Conservation (phyloP, 495 filamentous ascomycete species). For the Aspergillus bertholletiae region DNA sequence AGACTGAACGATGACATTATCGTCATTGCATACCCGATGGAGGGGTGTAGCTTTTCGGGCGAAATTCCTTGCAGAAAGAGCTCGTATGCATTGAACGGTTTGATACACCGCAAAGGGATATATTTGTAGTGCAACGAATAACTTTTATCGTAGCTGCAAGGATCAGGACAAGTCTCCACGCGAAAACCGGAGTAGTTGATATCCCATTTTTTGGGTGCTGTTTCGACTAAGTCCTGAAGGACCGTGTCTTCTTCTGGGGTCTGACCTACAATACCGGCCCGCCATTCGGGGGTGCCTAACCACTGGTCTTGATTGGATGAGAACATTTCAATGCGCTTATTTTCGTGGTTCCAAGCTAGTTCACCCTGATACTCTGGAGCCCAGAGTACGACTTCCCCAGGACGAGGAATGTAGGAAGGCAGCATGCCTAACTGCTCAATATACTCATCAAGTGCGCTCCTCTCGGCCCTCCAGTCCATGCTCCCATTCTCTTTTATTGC, state of each 20-base stretch:
- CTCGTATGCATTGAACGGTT: slow-evolving; percentile 52
- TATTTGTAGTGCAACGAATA: slow-evolving; percentile 52
- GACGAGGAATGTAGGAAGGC: slow-evolving; percentile 50
- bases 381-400: slow-evolving; percentile 59
- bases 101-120: slow-evolving; percentile 49
- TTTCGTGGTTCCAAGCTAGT: slow-evolving; percentile 30
- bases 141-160: slow-evolving; percentile 46
- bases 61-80: slow-evolving; percentile 38
- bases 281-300: slow-evolving; percentile 45
- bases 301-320: slow-evolving; percentile 22
- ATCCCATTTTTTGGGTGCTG: slow-evolving; percentile 30
- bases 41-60: slow-evolving; percentile 45
- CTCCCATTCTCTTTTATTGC: slow-evolving; percentile 43
- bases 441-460: slow-evolving; percentile 30
- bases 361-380: slow-evolving; percentile 33
- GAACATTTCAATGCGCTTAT: slow-evolving; percentile 29
- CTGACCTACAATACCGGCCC: slow-evolving; percentile 53
- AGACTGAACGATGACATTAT: slow-evolving; percentile 51
- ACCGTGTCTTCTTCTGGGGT: slow-evolving; percentile 38
- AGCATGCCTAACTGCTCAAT: slow-evolving; percentile 36
- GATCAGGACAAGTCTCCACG: slow-evolving; percentile 52
- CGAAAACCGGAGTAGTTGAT: slow-evolving; percentile 57
- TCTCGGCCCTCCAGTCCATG: slow-evolving; percentile 52
- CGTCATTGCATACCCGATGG: slow-evolving; percentile 52
- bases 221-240: slow-evolving; percentile 41